Evolutionary conservation across 768 basidiomycete genomes (phyloP).

Genomic region (Suillus americanus): DNA sequence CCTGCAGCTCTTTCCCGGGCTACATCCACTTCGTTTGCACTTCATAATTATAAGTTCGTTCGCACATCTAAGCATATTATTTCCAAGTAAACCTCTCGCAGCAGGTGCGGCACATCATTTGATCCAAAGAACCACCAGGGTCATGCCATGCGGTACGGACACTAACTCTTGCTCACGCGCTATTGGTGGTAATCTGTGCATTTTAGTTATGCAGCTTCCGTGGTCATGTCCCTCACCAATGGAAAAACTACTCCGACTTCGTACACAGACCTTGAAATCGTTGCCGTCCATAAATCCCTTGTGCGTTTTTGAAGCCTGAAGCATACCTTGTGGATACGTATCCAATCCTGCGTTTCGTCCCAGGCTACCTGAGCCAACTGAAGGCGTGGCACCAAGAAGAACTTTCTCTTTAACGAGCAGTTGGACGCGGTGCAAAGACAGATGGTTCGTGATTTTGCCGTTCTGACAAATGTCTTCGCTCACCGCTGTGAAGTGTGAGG

Average conservation of each 20-base stretch:
- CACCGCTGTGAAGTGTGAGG: conserved; percentile 19
- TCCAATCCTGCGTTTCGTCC: conserved; percentile 24
- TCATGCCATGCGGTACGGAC: neutral
- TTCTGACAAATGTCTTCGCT: neutral
- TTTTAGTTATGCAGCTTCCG: neutral
- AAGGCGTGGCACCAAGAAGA: conserved; percentile 49
- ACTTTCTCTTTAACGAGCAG: conserved; percentile 32
- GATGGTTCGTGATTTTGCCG: conserved; percentile 23
- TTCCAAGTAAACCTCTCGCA: too few relatives aligned
- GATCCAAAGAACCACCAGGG: neutral
- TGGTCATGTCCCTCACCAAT: neutral
- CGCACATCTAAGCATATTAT: too few relatives aligned
- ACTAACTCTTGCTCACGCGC: neutral
- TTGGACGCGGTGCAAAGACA: conserved; percentile 27
- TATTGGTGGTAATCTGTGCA: neutral
- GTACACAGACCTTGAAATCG: conserved; percentile 36
- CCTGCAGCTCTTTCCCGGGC: too few relatives aligned
- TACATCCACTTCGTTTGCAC: too few relatives aligned
- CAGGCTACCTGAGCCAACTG: conserved; percentile 46
- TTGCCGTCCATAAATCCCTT: conserved; percentile 26
- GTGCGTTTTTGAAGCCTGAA: conserved; percentile 28
- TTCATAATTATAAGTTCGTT: too few relatives aligned
- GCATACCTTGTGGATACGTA: conserved; percentile 26
- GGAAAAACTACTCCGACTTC: conserved; percentile 27
- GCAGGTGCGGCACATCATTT: too few relatives aligned